Base-by-base conservation (phyloP, 2,329 filamentous ascomycete genomes). In the Tolypocladium sp. region DNA sequence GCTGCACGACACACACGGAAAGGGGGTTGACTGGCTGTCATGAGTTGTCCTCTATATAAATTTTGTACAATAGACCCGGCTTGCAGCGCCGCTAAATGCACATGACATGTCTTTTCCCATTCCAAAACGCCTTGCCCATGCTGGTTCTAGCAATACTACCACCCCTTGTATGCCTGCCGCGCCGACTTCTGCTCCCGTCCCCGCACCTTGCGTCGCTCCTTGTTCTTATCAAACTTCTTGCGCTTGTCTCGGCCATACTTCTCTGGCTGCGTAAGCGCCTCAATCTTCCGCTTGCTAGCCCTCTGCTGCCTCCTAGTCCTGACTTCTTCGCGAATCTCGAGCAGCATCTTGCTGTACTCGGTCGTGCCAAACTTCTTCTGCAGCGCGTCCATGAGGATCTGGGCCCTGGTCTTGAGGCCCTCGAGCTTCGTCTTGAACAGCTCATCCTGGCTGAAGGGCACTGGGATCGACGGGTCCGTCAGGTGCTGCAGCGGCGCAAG, bases 211-310 rank as follows among this genome's bases (percentile, higher is more conserved):
- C 87, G 86, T 73, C 87, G 85, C 66, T 88, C 88, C 76, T 87
- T 92, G 79, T 94, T 94, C 78, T 87, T 86, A 70, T 94, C 91
- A 62, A 89, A 82, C 78, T 88, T 92, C 78, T 88, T 90, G 71
- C 83, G 86, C 85, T 97, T 97, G 66, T 89, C 86, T 68, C 82
- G 79, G 35, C 87, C 90, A 66, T 86, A 86, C 70, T 81, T 88
- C 75, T 94, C 93, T 1, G 94, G 94, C 68, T 89, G 84, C 56
- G 83, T 83, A 30, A 99, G 86, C 13, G 90, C 90, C 70, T 95
- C 92, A 63, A 97, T 90, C 74, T 91, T 90, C 68, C 94, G 84
- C 83, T 99, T 99, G 63, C 82, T 84, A 58, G 88, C 85, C 63
- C 95, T 79, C 67, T 86, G 84, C 70, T 91, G 85, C 64, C 94